Evolutionary conservation across 176 grass and related monocot species (phyloP).

Genomic region (Metroxylon sagu): DNA sequence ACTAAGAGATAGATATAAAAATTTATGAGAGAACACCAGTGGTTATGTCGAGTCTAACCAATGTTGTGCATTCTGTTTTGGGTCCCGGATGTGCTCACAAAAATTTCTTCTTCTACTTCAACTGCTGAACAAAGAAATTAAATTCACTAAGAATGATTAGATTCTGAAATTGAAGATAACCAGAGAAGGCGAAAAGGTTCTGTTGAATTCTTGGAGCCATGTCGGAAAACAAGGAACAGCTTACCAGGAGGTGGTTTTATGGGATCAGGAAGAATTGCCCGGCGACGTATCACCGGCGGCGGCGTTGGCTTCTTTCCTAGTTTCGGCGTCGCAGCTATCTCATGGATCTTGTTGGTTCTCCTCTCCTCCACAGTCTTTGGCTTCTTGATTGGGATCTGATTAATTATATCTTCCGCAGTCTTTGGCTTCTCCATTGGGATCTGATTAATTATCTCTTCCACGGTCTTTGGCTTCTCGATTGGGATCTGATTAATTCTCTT

Average conservation of each 20-base stretch:
- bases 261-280: constrained; percentile 21
- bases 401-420: constrained; percentile 1
- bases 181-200: no score
- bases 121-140: constrained; percentile 23
- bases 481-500: constrained; percentile 12
- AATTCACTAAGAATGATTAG: no score
- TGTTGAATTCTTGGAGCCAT: no score
- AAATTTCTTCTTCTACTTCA: constrained; percentile 46
- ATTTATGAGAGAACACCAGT: no score
- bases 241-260: constrained; percentile 34
- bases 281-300: constrained; percentile 12
- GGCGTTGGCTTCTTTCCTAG: background rate
- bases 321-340: constrained; percentile 7
- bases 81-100: constrained; percentile 22
- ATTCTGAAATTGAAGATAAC: no score
- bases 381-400: background rate
- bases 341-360: constrained; percentile 21
- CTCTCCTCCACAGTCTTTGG: constrained; percentile 22
- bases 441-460: no score
- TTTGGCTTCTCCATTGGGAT: constrained; percentile 7
- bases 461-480: background rate
- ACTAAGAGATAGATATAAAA: background rate
- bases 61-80: constrained; percentile 71
- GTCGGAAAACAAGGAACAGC: background rate
- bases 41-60: constrained; percentile 19